phyloP scores from a whole-genome alignment of 352 stramenopile genomes.

The Blastocystis sp. region DNA sequence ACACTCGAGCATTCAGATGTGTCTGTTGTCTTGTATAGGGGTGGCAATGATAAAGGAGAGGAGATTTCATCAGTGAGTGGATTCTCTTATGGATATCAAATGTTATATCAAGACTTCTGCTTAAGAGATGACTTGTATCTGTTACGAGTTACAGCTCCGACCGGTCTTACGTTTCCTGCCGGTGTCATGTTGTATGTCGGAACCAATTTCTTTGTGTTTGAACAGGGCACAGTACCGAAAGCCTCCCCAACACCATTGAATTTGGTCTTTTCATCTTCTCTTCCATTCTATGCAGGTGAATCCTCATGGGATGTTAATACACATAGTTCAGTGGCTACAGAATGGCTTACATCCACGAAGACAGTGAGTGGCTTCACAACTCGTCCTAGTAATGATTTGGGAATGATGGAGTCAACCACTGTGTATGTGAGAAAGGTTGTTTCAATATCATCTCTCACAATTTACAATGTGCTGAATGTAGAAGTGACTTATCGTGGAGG shows the following conservation, averaged over 20 bases:
- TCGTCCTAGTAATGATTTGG: background rate
- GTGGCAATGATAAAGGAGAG: background rate
- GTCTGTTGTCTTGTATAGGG: background rate
- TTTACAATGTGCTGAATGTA: background rate
- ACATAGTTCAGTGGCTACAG: too few relatives aligned
- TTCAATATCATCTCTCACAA: background rate
- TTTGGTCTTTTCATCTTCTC: background rate
- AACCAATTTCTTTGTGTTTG: background rate
- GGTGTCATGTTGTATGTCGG: slow-evolving; percentile 19
- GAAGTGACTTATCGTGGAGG: background rate
- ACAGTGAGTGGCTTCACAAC: background rate
- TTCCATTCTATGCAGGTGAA: background rate
- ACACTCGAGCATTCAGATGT: background rate
- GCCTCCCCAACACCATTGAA: background rate
- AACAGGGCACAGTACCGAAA: background rate
- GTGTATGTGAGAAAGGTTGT: background rate
- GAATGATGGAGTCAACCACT: background rate
- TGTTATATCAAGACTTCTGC: background rate
- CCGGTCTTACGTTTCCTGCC: background rate
- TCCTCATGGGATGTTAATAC: background rate
- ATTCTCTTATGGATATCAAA: background rate
- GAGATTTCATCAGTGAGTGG: background rate
- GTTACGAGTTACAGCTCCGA: background rate
- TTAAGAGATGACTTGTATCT: background rate
- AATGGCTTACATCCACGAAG: too few relatives aligned